These are phyloP conservation scores for Penicillium bovifimosum DNA, from an alignment of 495 filamentous ascomycete species.

Conservation along the genomic window DNA sequence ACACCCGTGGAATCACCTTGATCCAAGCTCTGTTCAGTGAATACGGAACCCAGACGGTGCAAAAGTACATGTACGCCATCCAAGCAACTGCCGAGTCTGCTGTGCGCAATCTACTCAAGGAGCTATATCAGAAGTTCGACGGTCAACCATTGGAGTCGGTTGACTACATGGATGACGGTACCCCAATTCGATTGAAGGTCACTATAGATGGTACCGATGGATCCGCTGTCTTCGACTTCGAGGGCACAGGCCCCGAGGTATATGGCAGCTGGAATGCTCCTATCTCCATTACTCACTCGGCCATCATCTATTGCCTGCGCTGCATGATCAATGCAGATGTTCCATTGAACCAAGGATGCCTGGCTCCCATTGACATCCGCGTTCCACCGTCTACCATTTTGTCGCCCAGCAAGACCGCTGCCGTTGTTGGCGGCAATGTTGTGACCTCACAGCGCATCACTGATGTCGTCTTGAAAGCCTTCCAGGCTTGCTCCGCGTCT, in stretches of 20 bases:
- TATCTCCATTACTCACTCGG: slow-evolving; percentile 86
- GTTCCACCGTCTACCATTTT: slow-evolving; percentile 82
- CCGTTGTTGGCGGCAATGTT: slow-evolving; percentile 95
- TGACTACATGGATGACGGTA: slow-evolving; percentile 97
- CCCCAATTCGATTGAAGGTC: slow-evolving; percentile 78
- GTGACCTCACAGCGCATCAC: slow-evolving; percentile 88
- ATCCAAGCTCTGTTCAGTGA: slow-evolving; percentile 81
- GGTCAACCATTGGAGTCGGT: slow-evolving; percentile 74
- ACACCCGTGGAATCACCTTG: slow-evolving; percentile 90
- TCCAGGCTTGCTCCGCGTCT: slow-evolving; percentile 81
- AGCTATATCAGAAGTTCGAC: slow-evolving; percentile 68
- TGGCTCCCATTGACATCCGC: slow-evolving; percentile 78
- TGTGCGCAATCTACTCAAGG: slow-evolving; percentile 79
- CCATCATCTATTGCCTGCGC: slow-evolving; percentile 94
- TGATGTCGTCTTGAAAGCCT: slow-evolving; percentile 88
- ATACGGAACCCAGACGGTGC: slow-evolving; percentile 84
- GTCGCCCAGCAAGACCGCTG: slow-evolving; percentile 78
- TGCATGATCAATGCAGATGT: slow-evolving; percentile 92
- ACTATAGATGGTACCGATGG: slow-evolving; percentile 80
- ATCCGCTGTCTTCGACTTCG: slow-evolving; percentile 89
- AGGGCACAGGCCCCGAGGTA: slow-evolving; percentile 78
- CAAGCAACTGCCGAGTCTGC: slow-evolving; percentile 86
- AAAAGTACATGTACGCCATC: slow-evolving; percentile 94
- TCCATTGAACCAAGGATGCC: slow-evolving; percentile 92
- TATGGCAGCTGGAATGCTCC: slow-evolving; percentile 96